Evolutionary conservation across 2,329 filamentous ascomycete genomes (phyloP).

Genomic region (Cordyceps pruinosa): DNA sequence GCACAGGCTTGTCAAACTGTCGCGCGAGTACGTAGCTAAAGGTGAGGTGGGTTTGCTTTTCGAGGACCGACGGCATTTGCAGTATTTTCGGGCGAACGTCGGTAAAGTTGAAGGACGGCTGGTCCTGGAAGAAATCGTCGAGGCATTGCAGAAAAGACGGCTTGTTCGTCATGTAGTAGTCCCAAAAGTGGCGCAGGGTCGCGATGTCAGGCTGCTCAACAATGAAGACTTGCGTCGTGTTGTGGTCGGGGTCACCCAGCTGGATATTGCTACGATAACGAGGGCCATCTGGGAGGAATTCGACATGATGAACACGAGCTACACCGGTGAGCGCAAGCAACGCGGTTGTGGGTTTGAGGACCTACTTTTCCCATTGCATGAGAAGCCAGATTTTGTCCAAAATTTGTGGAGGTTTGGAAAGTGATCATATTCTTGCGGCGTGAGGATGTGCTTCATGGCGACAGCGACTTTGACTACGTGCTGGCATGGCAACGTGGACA

Average conservation of each 20-base stretch:
- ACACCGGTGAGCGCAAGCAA: not conserved
- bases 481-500: not conserved
- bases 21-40: conserved; percentile 10
- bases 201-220: conserved; percentile 7
- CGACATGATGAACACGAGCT: conserved; percentile 9
- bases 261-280: not conserved
- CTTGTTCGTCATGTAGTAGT: not conserved
- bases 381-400: conserved; percentile 3
- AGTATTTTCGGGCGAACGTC: conserved; percentile 1
- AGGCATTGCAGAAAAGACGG: conserved; percentile 6
- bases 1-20: conserved; percentile 10
- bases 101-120: conserved; percentile 12
- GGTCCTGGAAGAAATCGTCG: conserved; percentile 10
- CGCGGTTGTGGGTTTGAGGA: not conserved
- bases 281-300: conserved; percentile 1
- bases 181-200: conserved; percentile 1
- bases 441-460: conserved; percentile 7
- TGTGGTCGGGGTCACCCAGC: not conserved
- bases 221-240: conserved; percentile 2
- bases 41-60: conserved; percentile 5
- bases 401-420: conserved; percentile 8
- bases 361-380: conserved; percentile 2
- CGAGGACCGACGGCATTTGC: conserved; percentile 8
- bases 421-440: conserved; percentile 2
- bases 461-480: not conserved